Percentiles rank a stretch among this genome's conserved stretches.
Evolutionary conservation across 2,329 filamentous ascomycete genomes (phyloP).

Genomic region (Cladosporium sp.): DNA sequence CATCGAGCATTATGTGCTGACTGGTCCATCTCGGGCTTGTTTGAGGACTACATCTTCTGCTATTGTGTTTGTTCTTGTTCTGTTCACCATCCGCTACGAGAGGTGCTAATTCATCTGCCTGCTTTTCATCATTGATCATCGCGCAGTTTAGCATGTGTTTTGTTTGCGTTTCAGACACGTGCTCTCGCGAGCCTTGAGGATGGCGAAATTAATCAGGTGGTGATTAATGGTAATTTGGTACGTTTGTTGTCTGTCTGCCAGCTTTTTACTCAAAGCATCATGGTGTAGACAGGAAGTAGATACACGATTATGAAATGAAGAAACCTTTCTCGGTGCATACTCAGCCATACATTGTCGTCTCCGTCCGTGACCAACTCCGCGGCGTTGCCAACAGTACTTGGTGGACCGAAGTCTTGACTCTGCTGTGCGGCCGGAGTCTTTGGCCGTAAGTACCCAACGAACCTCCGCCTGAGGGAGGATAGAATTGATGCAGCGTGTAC

Average conservation of each 20-base stretch:
- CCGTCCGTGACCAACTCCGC: too few relatives aligned
- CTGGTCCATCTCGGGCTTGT: conserved; percentile 3
- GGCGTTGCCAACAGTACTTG: too few relatives aligned
- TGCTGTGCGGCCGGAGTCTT: too few relatives aligned
- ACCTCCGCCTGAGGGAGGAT: too few relatives aligned
- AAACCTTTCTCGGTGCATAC: too few relatives aligned
- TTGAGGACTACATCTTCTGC: neutral
- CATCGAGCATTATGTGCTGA: conserved; percentile 11
- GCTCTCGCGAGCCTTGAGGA: conserved; percentile 24
- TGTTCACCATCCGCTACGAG: neutral
- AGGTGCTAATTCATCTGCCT: conserved; percentile 1
- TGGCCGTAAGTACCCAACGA: too few relatives aligned
- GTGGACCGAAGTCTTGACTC: too few relatives aligned
- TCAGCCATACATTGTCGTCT: too few relatives aligned
- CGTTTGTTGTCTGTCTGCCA: conserved; percentile 16
- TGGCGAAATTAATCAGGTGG: conserved; percentile 14
- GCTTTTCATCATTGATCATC: neutral
- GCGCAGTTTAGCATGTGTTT: conserved; percentile 1
- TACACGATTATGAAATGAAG: conserved; percentile 8
- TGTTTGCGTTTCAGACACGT: conserved; percentile 18
- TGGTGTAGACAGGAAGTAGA: conserved; percentile 20
- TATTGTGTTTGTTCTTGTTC: neutral
- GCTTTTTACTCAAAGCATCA: conserved; percentile 16
- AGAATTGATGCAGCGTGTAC: too few relatives aligned
- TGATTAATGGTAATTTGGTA: conserved; percentile 24